Percentiles rank a stretch among this genome's conserved stretches.
Conservation (phyloP, 495 filamentous ascomycete genomes). For the Aspergillus incahuasiensis region DNA sequence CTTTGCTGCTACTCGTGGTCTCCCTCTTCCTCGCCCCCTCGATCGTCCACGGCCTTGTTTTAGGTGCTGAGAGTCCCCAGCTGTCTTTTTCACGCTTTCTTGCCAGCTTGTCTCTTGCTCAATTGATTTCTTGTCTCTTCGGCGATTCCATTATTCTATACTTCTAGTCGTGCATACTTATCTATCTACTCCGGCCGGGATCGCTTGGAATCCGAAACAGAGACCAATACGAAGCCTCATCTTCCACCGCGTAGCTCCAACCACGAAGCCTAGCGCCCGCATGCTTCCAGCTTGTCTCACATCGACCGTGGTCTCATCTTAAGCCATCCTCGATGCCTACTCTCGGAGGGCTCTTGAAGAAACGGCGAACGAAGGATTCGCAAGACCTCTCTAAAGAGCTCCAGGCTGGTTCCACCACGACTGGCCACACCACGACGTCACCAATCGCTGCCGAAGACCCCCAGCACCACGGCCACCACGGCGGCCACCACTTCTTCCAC, state of each 20-base stretch:
- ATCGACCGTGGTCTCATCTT: background rate
- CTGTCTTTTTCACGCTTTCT: background rate
- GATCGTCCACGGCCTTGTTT: slow-evolving; percentile 2
- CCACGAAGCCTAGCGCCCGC: slow-evolving; percentile 8
- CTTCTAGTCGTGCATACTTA: background rate
- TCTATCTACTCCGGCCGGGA: slow-evolving; percentile 4
- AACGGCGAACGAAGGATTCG: slow-evolving; percentile 90
- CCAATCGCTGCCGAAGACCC: slow-evolving; percentile 30
- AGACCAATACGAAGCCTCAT: slow-evolving; percentile 8
- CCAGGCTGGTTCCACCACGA: slow-evolving; percentile 52
- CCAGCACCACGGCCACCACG: slow-evolving; percentile 19
- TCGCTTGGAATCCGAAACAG: slow-evolving; percentile 1
- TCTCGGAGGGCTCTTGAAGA: slow-evolving; percentile 80
- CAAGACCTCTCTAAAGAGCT: slow-evolving; percentile 51
- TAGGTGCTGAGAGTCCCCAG: background rate
- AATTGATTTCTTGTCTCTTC: slow-evolving; percentile 12
- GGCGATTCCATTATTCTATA: background rate
- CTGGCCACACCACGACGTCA: slow-evolving; percentile 44
- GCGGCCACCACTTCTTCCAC: slow-evolving; percentile 6
- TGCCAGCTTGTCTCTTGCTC: background rate
- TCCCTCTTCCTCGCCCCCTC: background rate
- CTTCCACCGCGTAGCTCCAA: slow-evolving; percentile 3
- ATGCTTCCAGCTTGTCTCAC: slow-evolving; percentile 10
- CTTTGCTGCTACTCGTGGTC: background rate
- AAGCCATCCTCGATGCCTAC: slow-evolving; percentile 39